phyloP scores from a whole-genome alignment of 1,139 yeast species.

The Yamadazyma dendronema region DNA sequence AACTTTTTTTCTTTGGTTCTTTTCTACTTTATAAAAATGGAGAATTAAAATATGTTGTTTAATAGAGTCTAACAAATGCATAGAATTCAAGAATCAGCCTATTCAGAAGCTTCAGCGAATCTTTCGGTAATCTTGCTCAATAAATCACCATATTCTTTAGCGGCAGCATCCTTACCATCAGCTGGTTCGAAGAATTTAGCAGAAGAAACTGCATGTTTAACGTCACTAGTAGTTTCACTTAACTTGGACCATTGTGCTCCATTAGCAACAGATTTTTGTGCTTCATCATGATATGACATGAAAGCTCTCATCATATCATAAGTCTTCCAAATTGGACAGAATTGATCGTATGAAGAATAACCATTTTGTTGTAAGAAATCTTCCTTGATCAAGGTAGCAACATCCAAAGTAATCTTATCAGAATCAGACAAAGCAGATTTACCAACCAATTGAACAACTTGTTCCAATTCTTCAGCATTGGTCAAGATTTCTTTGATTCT shows the following conservation, averaged over 20 bases:
- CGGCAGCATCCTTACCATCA: conserved; percentile 77
- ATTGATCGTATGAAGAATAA: conserved; percentile 95
- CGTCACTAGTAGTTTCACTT: conserved; percentile 82
- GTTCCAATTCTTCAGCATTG: conserved; percentile 97
- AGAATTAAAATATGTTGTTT: conserved; percentile 3
- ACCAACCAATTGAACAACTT: conserved; percentile 98
- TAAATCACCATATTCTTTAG: conserved; percentile 73
- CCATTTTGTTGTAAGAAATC: conserved; percentile 99
- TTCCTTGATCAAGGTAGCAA: conserved; percentile 86
- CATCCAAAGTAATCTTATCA: conserved; percentile 95
- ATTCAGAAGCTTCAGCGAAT: conserved; percentile 95
- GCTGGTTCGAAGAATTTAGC: conserved; percentile 96
- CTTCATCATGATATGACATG: conserved; percentile 89
- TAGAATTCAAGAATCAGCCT: conserved; percentile 17
- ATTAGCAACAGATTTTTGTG: conserved; percentile 91
- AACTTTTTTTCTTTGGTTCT: not conserved
- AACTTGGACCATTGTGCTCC: conserved; percentile 96
- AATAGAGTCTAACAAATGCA: not conserved
- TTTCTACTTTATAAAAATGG: conserved; percentile 1
- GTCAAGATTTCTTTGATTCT: conserved; percentile 91
- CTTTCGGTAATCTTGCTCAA: conserved; percentile 77
- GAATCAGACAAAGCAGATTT: conserved; percentile 95
- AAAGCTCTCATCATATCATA: conserved; percentile 97
- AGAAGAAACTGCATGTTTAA: conserved; percentile 89
- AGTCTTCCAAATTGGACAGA: conserved; percentile 99